Evolutionary conservation across 371 early-diverging fungal genomes (phyloP).

Genomic region (Mucor mucedo): DNA sequence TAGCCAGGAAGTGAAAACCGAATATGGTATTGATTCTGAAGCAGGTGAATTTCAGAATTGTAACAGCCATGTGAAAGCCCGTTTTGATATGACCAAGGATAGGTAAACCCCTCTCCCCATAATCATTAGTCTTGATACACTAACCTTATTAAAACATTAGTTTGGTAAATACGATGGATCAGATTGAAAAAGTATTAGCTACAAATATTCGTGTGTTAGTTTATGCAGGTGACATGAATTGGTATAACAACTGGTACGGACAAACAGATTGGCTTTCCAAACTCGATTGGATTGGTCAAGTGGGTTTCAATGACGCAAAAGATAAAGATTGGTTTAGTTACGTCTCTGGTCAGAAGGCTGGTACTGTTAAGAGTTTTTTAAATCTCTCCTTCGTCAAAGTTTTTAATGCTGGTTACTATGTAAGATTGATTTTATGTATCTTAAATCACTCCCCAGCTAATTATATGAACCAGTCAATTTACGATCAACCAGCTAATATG

Average conservation of each 20-base stretch:
- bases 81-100: neutral
- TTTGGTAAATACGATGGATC: neutral
- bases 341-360: constrained; percentile 56
- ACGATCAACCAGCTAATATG: constrained; percentile 66
- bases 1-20: constrained; percentile 68
- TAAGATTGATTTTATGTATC: constrained; percentile 11
- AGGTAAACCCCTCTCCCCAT: neutral
- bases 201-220: constrained; percentile 44
- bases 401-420: constrained; percentile 61
- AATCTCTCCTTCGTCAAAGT: constrained; percentile 49
- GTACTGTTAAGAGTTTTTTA: constrained; percentile 81
- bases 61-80: constrained; percentile 1
- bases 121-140: neutral
- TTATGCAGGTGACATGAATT: constrained; percentile 85
- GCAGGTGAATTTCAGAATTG: constrained; percentile 28
- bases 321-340: constrained; percentile 56
- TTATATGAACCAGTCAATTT: constrained; percentile 48
- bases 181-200: neutral
- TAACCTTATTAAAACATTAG: neutral
- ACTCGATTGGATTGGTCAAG: constrained; percentile 53
- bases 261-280: constrained; percentile 13
- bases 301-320: constrained; percentile 64
- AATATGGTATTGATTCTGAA: constrained; percentile 69
- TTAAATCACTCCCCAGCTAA: neutral
- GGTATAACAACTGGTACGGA: constrained; percentile 50